Base-by-base conservation (phyloP, 352 stramenopile species). In the Globisporangium viniferum region DNA sequence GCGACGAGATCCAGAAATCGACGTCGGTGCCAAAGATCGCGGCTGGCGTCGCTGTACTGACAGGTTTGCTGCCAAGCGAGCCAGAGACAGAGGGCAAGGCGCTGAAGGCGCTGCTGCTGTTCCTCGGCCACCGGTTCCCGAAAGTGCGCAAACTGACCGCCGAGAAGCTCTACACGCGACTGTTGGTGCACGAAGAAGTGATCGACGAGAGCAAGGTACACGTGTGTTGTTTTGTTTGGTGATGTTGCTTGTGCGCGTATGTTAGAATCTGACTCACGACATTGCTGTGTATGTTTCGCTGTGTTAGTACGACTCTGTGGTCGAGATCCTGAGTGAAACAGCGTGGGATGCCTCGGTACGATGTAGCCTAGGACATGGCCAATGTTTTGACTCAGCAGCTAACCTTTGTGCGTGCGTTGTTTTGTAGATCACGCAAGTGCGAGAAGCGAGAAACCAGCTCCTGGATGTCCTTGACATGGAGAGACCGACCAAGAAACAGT, bases 51-150 rank as follows among this genome's bases (percentile, higher is more conserved):
- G 74, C 68, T n/a, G 86, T 96, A 35, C 71, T 97, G 0, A 73
- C 92, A 41, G 86, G 85, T 7, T 64, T 97, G 10, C 68, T 94
- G 1, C 83, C 86, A 2, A 93, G 86, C 49, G 79, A 93, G 22
- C 49, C 58, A 3, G 69, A 84, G 20, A 90, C 83, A 0, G 77
- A 93, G 64, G 33, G 41, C 0, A 90, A 88, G 46, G 73, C 77
- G 0, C 69, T 96, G n/a, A 81, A 83, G 33, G 87, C 87, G 18
- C 69, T 96, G 10, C 62, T 94, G 27, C 48, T 95, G 56, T 93
- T 95, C 59, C 68, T 96, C 0, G 87, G 73, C 2, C 91, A 97
- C 73, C 85, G 87, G 7, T 97, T 95, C 63, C 91, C 91, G 0
- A 92, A 87, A 60, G 81, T 97, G 22, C 85, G 91, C 39, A 95